phyloP scores from a whole-genome alignment of 441 rosid species.

The Syzygium malaccense region DNA sequence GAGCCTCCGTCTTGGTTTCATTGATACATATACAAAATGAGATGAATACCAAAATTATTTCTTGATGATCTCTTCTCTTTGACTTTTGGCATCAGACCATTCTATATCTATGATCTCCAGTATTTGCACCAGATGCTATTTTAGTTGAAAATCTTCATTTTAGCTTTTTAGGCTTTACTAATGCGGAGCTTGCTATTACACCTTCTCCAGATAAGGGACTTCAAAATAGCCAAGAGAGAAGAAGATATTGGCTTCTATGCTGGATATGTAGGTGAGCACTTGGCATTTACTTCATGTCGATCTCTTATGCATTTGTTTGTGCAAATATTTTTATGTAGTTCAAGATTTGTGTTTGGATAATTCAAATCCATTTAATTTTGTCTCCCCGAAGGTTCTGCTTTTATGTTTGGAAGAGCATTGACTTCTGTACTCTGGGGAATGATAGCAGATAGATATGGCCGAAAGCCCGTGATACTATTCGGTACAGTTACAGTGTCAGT shows the following conservation, averaged over 20 bases:
- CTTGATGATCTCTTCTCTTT: not conserved
- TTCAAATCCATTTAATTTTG: not conserved
- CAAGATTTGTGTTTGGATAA: not conserved
- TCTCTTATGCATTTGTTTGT: not conserved
- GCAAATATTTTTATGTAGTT: not conserved
- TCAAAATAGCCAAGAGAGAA: conserved; percentile 11
- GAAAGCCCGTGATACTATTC: conserved; percentile 4
- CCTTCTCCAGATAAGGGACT: conserved; percentile 9
- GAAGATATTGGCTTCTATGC: conserved; percentile 19
- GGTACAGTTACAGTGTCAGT: conserved; percentile 12
- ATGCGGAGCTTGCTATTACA: not conserved
- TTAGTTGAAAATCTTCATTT: not conserved
- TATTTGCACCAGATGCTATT: not conserved
- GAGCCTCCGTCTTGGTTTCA: not conserved
- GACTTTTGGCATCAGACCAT: not conserved
- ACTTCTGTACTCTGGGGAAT: conserved; percentile 17
- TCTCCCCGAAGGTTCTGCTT: conserved; percentile 10
- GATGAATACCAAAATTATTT: not conserved
- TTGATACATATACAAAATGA: not conserved
- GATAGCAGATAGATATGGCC: conserved; percentile 16
- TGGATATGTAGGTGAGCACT: conserved; percentile 10
- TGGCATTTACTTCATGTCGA: not conserved
- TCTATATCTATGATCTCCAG: not conserved
- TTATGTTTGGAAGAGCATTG: conserved; percentile 17
- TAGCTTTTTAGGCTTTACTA: not conserved